These are phyloP conservation scores for Ophidiomyces ophidiicola DNA, from an alignment of 2,329 filamentous ascomycete species.

Conservation along the genomic window DNA sequence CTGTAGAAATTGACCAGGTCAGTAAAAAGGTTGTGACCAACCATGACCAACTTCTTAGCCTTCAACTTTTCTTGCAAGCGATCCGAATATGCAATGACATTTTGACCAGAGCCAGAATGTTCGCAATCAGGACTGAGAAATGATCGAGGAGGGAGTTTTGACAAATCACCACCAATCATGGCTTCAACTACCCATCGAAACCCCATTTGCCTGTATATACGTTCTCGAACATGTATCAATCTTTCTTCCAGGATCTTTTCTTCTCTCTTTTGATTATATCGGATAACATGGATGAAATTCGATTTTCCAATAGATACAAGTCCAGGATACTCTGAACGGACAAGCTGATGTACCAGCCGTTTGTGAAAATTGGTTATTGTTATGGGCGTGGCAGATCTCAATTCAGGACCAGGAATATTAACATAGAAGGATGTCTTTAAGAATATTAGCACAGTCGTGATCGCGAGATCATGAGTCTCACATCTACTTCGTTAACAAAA, in stretches of 20 bases:
- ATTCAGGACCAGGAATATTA: constrained; percentile 33
- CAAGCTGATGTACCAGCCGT: constrained; percentile 52
- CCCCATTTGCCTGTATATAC: constrained; percentile 29
- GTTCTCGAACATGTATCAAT: constrained; percentile 20
- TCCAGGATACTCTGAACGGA: constrained; percentile 47
- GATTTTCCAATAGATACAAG: constrained; percentile 29
- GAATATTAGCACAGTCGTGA: constrained; percentile 2
- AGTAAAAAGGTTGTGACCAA: constrained; percentile 53
- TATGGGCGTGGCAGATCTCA: constrained; percentile 14
- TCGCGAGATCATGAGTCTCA: constrained; percentile 9
- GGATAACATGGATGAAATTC: constrained; percentile 32
- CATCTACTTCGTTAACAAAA: constrained; percentile 32
- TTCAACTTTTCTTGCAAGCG: constrained; percentile 33
- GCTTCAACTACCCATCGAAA: constrained; percentile 39
- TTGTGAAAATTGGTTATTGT: constrained; percentile 49
- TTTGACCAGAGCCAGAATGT: constrained; percentile 4
- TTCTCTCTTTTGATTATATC: constrained; percentile 28
- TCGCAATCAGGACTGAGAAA: constrained; percentile 21
- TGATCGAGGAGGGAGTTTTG: constrained; percentile 25
- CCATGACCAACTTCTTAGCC: constrained; percentile 39
- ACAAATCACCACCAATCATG: constrained; percentile 32
- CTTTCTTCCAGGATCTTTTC: constrained; percentile 22
- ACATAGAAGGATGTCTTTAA: constrained; percentile 27
- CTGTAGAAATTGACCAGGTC: constrained; percentile 51
- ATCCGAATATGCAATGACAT: constrained; percentile 13